Conservation (phyloP, 805 yeast species). For the Candida endomychidarum region DNA sequence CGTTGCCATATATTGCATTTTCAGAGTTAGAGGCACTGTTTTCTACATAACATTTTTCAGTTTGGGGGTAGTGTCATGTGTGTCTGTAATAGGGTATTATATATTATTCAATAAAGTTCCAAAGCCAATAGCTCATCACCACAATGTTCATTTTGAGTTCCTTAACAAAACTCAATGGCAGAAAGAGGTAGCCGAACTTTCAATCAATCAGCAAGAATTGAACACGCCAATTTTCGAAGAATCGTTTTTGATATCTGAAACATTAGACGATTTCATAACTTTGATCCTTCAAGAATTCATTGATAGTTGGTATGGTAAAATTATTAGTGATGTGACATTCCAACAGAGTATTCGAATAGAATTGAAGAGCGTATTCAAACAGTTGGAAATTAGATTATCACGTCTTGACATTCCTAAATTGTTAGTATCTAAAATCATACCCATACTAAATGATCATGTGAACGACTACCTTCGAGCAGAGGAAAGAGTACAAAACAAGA, state of each 20-base stretch:
- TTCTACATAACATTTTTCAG: slow-evolving; percentile 2
- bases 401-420: slow-evolving; percentile 55
- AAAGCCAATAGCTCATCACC: background rate
- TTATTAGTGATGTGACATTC: slow-evolving; percentile 34
- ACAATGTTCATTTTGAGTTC: slow-evolving; percentile 9
- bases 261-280: slow-evolving; percentile 50
- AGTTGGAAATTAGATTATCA: slow-evolving; percentile 42
- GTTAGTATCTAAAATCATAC: slow-evolving; percentile 57
- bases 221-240: slow-evolving; percentile 39
- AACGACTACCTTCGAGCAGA: slow-evolving; percentile 47
- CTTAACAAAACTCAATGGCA: slow-evolving; percentile 11
- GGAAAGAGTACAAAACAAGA: slow-evolving; percentile 29
- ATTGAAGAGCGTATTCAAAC: slow-evolving; percentile 40
- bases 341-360: slow-evolving; percentile 44
- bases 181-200: background rate
- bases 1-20: background rate
- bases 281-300: slow-evolving; percentile 54
- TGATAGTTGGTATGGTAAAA: slow-evolving; percentile 52
- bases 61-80: background rate
- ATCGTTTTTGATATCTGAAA: slow-evolving; percentile 52
- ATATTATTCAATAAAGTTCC: slow-evolving; percentile 8
- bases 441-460: slow-evolving; percentile 66
- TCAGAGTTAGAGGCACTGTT: background rate
- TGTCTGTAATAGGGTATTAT: slow-evolving; percentile 2
- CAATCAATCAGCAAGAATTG: slow-evolving; percentile 20